Base-by-base conservation (phyloP, 1,284 basidiomycete genomes). In the Gymnopus androsaceus region DNA sequence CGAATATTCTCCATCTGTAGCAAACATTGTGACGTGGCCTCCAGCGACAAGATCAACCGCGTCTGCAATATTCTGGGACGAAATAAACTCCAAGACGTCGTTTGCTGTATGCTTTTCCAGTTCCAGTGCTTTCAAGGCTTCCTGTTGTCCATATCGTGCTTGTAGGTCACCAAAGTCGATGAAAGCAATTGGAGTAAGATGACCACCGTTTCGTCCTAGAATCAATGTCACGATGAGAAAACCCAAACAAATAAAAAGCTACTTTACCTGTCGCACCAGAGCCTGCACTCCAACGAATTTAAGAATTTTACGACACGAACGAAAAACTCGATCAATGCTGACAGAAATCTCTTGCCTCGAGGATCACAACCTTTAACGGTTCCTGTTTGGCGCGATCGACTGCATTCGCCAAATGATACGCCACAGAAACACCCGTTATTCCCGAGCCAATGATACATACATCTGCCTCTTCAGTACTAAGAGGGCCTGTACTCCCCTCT, bases 311-410 rank as follows among this genome's bases (percentile, higher is more conserved):
- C 38, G n/a, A n/a, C n/a, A n/a, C n/a, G n/a, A n/a, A n/a, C n/a
- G 33, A 56, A n/a, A 28, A 19, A 42, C 30, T 44, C 59, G 17
- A 38, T 1, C 17, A 36, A 37, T 15, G 71, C 87, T 72, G 30
- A 90, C 90, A 92, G 65, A 92, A 92, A 56, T 89, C 84, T 64
- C 90, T 75, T 3, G 88, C 90, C 64, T 92, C 90, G 12, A 92
- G 66, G 12, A 92, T 74, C 3, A 83, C 81, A 1, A 82, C 75
- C 36, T 73, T 83, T 40, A 82, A 58, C 4, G 72, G 66, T 31
- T 62, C 60, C 15, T 61, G 44, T 25, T 23, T 61, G 5, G 80
- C 57, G 1, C 68, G 62, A 54, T 78, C 74, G 3, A 83, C 76
- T 30, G 28, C 44, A n/a, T n/a, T n/a, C n/a, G n/a, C n/a, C 21